Evolutionary conservation across 164 flowering plant species (phyloP), one percentile per base, ranked within the genome.

Genomic region (Sedum album): DNA sequence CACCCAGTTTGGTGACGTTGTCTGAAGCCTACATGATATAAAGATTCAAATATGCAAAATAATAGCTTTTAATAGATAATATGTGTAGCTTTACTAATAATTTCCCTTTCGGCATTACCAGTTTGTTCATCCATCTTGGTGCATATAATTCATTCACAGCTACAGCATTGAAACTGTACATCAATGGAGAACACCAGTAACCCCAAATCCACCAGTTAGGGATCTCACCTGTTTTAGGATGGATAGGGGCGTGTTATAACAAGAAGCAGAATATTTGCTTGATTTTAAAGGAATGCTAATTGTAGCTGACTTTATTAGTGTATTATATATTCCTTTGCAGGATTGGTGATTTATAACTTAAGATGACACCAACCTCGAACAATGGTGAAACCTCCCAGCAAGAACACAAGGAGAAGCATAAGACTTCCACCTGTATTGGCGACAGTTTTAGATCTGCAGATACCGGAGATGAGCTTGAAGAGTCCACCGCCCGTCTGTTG

Each of bases 401-500:
- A 76, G 67, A n/a, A n/a, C n/a, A n/a, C n/a, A n/a, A n/a, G n/a
- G n/a, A n/a, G n/a, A n/a, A n/a, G n/a, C n/a, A n/a, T 78, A 73
- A 83, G 81, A 20, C 84, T 66, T 0, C 90, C 96, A 74, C 80
- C 73, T 67, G 89, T 84, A 78, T 73, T 83, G 23, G 93, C 88
- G 31, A 88, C 70, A 39, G 80, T 73, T 69, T 75, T 73, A 65
- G 75, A 76, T 68, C 97, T 71, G 38, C 89, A 87, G 11, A 79
- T 5, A 30, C 89, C 85, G 0, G 82, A 91, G 11, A 82, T 81
- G 64, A 79, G 70, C 17, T 88, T 75, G 68, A 89, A 88, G 31
- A 91, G 72, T 21, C 74, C 82, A 18, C 81, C 77, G 7, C 91
- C 82, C 84, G 80, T 82, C 73, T 86, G 90, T 71, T 80, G 57